Evolutionary conservation across 345 rosid genomes (phyloP).

Genomic region (Camelina laxa): DNA sequence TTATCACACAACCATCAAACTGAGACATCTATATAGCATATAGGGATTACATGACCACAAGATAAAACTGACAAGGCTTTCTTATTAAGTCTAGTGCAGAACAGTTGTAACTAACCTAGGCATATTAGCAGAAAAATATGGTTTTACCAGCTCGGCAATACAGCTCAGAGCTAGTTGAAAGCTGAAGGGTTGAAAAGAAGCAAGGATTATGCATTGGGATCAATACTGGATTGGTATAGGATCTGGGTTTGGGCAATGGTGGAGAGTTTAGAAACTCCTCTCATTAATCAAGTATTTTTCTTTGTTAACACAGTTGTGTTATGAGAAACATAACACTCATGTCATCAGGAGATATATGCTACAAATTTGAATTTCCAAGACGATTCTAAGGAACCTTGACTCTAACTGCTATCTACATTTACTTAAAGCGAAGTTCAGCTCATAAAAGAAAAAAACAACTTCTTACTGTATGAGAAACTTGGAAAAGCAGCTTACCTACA

Average conservation of each 20-base stretch:
- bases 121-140: background rate
- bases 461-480: background rate
- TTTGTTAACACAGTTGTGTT: slow-evolving; percentile 4
- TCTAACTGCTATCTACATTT: slow-evolving; percentile 10
- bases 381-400: background rate
- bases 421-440: background rate
- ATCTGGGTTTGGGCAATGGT: background rate
- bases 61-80: slow-evolving; percentile 1
- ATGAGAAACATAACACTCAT: background rate
- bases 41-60: background rate
- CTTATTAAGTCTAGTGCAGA: background rate
- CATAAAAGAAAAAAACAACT: background rate
- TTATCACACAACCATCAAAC: slow-evolving; percentile 11
- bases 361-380: background rate
- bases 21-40: slow-evolving; percentile 9
- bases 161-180: background rate
- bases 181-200: background rate
- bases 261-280: slow-evolving; percentile 9
- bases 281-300: background rate
- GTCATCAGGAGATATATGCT: background rate
- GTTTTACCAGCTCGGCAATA: background rate
- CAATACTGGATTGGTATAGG: background rate
- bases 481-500: slow-evolving; percentile 44
- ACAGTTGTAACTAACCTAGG: background rate
- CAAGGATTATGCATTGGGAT: background rate